Evolutionary conservation across 371 early-diverging fungal species (phyloP).

Genomic region (Syncephalastrum contaminatum): DNA sequence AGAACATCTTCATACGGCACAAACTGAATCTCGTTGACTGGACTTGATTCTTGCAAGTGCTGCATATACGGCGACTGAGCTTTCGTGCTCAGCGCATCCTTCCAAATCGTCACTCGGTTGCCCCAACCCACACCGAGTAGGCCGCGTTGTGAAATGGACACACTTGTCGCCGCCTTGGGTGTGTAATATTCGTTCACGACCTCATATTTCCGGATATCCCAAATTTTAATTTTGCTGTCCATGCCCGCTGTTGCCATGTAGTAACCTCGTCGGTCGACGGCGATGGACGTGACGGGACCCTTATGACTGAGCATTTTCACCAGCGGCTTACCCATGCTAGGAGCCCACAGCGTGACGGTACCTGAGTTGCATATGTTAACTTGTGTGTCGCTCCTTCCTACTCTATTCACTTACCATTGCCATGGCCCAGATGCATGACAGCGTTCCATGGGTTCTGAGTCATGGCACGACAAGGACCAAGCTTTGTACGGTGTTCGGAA

Average conservation of each 20-base stretch:
- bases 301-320: conserved; percentile 96
- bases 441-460: conserved; percentile 95
- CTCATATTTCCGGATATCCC: conserved; percentile 95
- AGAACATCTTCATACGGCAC: conserved; percentile 98
- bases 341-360: conserved; percentile 95
- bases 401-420: conserved; percentile 65
- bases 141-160: conserved; percentile 87
- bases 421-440: conserved; percentile 90
- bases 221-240: conserved; percentile 91
- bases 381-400: background rate
- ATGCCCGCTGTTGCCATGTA: conserved; percentile 94
- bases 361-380: conserved; percentile 8
- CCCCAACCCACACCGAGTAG: conserved; percentile 84
- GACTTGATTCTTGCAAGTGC: conserved; percentile 65
- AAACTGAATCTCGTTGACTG: conserved; percentile 69
- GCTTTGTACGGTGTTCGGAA: conserved; percentile 76
- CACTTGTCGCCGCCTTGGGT: conserved; percentile 67
- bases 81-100: conserved; percentile 77
- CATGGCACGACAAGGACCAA: conserved; percentile 82
- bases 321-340: conserved; percentile 77
- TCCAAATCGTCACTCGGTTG: conserved; percentile 82
- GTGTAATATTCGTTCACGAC: conserved; percentile 80
- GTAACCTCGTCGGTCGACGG: conserved; percentile 84
- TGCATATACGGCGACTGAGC: conserved; percentile 88
- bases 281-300: conserved; percentile 83